phyloP scores from a whole-genome alignment of 306 rosid genomes.

The Vachellia pachyceras region DNA sequence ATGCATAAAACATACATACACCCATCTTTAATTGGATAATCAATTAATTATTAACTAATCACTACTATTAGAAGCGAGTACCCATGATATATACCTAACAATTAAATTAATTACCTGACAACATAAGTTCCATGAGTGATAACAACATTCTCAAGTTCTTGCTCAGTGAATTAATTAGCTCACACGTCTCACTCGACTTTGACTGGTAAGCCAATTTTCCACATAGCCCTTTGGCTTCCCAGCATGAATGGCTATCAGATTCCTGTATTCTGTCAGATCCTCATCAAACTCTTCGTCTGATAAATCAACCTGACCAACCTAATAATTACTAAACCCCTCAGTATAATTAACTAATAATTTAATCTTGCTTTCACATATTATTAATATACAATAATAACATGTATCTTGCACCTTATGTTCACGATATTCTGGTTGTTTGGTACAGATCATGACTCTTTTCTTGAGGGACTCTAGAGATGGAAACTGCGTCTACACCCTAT shows the following conservation, averaged over 20 bases:
- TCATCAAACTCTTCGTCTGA: constrained; percentile 44
- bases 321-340: no score
- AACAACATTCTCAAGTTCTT: constrained; percentile 59
- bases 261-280: constrained; percentile 48
- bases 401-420: constrained; percentile 29
- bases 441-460: constrained; percentile 69
- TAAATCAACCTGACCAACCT: neutral
- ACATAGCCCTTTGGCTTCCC: constrained; percentile 67
- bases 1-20: no score
- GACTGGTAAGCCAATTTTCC: constrained; percentile 38
- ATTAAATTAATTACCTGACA: constrained; percentile 54
- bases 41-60: neutral
- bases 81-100: neutral
- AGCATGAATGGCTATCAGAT: constrained; percentile 84
- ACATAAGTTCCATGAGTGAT: constrained; percentile 49
- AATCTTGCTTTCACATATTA: no score
- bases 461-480: constrained; percentile 72
- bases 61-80: neutral
- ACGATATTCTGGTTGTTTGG: constrained; percentile 83
- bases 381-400: no score
- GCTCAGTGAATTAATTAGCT: constrained; percentile 96
- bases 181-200: constrained; percentile 59
- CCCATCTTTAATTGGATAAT: no score
- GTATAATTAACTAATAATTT: no score
- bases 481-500: constrained; percentile 37